phyloP scores from a whole-genome alignment of 257 asterid genomes.

The Sherardia arvensis region DNA sequence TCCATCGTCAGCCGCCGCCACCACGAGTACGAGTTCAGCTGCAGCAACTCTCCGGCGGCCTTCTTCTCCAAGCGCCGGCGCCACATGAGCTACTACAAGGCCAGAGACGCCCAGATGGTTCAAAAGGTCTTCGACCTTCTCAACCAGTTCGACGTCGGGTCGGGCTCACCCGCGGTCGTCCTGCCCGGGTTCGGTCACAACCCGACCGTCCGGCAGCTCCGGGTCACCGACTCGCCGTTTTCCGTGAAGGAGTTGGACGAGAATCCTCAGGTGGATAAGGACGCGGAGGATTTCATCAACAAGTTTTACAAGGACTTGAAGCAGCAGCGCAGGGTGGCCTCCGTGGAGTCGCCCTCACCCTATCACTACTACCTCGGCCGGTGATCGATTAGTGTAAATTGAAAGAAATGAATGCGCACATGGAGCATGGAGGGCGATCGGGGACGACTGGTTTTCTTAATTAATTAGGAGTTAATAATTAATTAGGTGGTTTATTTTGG shows the following conservation, averaged over 20 bases:
- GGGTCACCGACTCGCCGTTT: constrained; percentile 41
- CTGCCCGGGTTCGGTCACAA: constrained; percentile 35
- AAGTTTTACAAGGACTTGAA: constrained; percentile 24
- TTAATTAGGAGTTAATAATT: not conserved
- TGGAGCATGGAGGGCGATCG: not conserved
- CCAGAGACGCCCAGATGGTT: constrained; percentile 7
- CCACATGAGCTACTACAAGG: not conserved
- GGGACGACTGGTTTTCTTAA: no score
- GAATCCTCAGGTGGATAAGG: constrained; percentile 31
- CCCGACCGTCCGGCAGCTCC: constrained; percentile 32
- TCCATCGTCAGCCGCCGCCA: constrained; percentile 23
- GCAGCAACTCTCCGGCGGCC: constrained; percentile 28
- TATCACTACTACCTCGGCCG: constrained; percentile 12
- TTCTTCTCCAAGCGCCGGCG: constrained; percentile 10
- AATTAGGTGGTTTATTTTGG: not conserved
- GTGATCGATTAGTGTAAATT: constrained; percentile 5
- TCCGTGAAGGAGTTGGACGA: constrained; percentile 29
- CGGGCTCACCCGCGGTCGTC: constrained; percentile 9
- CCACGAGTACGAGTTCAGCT: constrained; percentile 38
- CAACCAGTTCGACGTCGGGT: constrained; percentile 14
- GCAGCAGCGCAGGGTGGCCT: constrained; percentile 16
- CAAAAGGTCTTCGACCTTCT: constrained; percentile 15
- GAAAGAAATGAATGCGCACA: not conserved
- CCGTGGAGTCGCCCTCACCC: constrained; percentile 25
- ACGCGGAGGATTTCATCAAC: constrained; percentile 35